phyloP scores from a whole-genome alignment of 306 rosid species.

The Lathyrus sativus region DNA sequence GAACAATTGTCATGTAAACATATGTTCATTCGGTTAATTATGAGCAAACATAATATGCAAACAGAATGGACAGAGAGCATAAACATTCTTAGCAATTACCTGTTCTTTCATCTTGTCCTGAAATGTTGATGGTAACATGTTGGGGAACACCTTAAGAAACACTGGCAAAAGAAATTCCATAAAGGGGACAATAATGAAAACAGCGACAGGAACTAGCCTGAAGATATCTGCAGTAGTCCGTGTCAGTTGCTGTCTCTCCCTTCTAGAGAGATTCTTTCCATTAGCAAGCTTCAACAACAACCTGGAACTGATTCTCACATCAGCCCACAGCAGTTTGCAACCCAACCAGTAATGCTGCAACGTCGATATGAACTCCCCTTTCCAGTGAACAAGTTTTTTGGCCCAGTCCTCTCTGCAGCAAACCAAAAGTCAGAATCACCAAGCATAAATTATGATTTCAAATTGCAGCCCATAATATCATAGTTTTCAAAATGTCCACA shows the following conservation, averaged over 20 bases:
- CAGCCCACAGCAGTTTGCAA: constrained; percentile 75
- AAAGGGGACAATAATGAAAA: constrained; percentile 86
- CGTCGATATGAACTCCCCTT: constrained; percentile 68
- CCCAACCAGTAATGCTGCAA: constrained; percentile 96
- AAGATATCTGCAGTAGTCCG: constrained; percentile 92
- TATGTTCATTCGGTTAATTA: constrained; percentile 10
- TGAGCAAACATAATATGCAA: constrained; percentile 23
- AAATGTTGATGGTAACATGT: constrained; percentile 94
- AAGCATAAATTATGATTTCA: neutral
- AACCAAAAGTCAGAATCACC: constrained; percentile 28
- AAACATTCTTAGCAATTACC: constrained; percentile 46
- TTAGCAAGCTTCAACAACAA: constrained; percentile 84
- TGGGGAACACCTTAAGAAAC: constrained; percentile 84
- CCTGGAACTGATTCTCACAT: constrained; percentile 82
- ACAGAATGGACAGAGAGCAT: constrained; percentile 30
- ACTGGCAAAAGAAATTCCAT: constrained; percentile 92
- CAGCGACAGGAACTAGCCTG: constrained; percentile 90
- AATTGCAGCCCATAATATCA: neutral
- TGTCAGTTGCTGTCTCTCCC: constrained; percentile 90
- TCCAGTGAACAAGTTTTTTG: constrained; percentile 80
- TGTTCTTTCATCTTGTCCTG: constrained; percentile 96
- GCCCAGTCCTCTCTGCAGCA: constrained; percentile 90
- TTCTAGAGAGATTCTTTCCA: constrained; percentile 89
- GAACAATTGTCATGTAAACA: constrained; percentile 19
- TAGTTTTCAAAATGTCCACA: constrained; percentile 2